Evolutionary conservation across 2,329 filamentous ascomycete genomes (phyloP).

Genomic region (Rachicladosporium sp.): DNA sequence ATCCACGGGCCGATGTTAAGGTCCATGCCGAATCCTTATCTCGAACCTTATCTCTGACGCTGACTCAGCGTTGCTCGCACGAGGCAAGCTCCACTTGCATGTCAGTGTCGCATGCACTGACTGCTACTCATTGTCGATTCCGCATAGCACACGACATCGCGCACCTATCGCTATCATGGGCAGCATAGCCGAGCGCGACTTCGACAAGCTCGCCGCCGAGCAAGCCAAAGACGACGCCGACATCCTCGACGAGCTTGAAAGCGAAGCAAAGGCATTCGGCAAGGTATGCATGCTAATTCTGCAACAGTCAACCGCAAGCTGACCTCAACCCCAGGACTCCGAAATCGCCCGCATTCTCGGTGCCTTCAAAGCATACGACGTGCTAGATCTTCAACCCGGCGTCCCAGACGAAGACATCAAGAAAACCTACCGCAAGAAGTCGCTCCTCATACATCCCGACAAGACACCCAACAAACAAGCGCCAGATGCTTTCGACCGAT

Average conservation of each 20-base stretch:
- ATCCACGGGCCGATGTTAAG: too few relatives aligned
- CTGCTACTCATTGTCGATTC: too few relatives aligned
- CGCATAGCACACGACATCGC: neutral
- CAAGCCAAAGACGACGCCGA: constrained; percentile 45
- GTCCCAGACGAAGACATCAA: constrained; percentile 96
- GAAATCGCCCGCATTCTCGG: constrained; percentile 91
- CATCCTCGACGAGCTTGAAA: constrained; percentile 67
- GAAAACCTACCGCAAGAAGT: constrained; percentile 85
- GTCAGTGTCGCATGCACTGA: too few relatives aligned
- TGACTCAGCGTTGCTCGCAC: too few relatives aligned
- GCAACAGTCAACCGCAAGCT: constrained; percentile 1
- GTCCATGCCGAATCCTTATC: too few relatives aligned
- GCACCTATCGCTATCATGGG: constrained; percentile 7
- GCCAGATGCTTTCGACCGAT: constrained; percentile 88
- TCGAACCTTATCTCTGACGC: too few relatives aligned
- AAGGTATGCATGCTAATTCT: constrained; percentile 45
- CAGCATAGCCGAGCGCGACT: constrained; percentile 15
- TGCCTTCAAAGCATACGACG: constrained; percentile 82
- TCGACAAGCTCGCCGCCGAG: constrained; percentile 19
- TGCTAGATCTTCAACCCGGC: constrained; percentile 89
- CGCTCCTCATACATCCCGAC: constrained; percentile 96
- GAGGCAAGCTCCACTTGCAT: too few relatives aligned
- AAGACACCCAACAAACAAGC: constrained; percentile 86
- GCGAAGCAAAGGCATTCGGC: constrained; percentile 78
- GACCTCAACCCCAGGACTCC: constrained; percentile 51